phyloP scores from a whole-genome alignment of 179 eudicot species.

The Beta macrorhiza region DNA sequence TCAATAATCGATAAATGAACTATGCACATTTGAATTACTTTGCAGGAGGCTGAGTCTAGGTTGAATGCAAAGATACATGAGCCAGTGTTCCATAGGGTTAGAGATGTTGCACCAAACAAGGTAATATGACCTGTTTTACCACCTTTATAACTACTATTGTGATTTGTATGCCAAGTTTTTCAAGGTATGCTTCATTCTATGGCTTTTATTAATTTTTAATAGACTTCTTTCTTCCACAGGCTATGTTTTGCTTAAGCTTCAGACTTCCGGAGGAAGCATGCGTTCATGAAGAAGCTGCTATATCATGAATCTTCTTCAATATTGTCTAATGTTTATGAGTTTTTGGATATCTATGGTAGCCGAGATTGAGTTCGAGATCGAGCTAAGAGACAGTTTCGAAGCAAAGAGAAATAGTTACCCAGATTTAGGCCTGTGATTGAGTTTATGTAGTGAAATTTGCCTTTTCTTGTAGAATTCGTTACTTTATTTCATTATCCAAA shows the following conservation, averaged over 20 bases:
- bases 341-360: background rate
- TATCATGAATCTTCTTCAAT: conserved; percentile 9
- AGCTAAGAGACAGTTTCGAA: background rate
- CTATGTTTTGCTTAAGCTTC: conserved; percentile 96
- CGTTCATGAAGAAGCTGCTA: conserved; percentile 32
- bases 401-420: background rate
- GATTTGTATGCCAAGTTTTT: background rate
- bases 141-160: background rate
- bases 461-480: background rate
- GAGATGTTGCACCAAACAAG: conserved; percentile 99
- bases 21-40: background rate
- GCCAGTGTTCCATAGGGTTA: conserved; percentile 78
- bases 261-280: conserved; percentile 83
- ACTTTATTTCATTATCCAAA: background rate
- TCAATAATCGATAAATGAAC: background rate
- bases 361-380: background rate
- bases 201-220: background rate
- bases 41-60: conserved; percentile 79
- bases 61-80: conserved; percentile 56
- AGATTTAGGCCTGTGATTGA: background rate
- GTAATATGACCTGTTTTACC: conserved; percentile 29
- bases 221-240: conserved; percentile 45
- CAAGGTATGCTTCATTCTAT: background rate
- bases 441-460: background rate
- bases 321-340: background rate